Evolutionary conservation across 768 basidiomycete species (phyloP).

Genomic region (Tulasnella sp.): DNA sequence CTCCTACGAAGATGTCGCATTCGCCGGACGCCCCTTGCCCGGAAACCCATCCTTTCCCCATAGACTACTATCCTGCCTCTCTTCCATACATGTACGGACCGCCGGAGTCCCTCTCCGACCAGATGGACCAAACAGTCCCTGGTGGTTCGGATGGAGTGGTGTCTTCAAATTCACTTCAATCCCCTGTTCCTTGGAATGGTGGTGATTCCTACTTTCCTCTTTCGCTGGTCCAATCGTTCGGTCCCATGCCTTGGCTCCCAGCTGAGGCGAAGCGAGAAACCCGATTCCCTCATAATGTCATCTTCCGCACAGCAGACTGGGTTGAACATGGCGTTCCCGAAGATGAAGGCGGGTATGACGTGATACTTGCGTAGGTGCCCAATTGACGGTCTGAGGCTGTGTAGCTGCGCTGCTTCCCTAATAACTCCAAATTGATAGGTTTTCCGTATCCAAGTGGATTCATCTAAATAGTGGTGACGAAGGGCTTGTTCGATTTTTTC

Average conservation of each 20-base stretch:
- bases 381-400: background rate
- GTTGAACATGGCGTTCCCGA: slow-evolving; percentile 45
- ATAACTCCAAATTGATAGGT: slow-evolving; percentile 37
- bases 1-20: background rate
- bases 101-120: no score
- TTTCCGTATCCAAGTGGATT: slow-evolving; percentile 89
- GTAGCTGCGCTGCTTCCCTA: background rate
- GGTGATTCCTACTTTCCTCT: slow-evolving; percentile 56
- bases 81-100: background rate
- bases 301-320: slow-evolving; percentile 71
- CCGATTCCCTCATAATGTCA: slow-evolving; percentile 69
- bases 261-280: slow-evolving; percentile 27
- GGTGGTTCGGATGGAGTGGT: no score
- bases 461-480: slow-evolving; percentile 75
- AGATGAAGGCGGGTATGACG: slow-evolving; percentile 52
- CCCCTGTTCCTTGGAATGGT: no score
- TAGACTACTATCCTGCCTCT: background rate
- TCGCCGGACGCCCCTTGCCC: background rate
- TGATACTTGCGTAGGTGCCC: slow-evolving; percentile 64
- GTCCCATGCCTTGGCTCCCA: slow-evolving; percentile 51
- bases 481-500: slow-evolving; percentile 62
- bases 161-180: no score
- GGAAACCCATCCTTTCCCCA: background rate
- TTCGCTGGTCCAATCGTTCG: slow-evolving; percentile 69
- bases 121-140: no score